These are phyloP conservation scores for Aspergillus sclerotioniger DNA, from an alignment of 495 filamentous ascomycete genomes.

Conservation along the genomic window DNA sequence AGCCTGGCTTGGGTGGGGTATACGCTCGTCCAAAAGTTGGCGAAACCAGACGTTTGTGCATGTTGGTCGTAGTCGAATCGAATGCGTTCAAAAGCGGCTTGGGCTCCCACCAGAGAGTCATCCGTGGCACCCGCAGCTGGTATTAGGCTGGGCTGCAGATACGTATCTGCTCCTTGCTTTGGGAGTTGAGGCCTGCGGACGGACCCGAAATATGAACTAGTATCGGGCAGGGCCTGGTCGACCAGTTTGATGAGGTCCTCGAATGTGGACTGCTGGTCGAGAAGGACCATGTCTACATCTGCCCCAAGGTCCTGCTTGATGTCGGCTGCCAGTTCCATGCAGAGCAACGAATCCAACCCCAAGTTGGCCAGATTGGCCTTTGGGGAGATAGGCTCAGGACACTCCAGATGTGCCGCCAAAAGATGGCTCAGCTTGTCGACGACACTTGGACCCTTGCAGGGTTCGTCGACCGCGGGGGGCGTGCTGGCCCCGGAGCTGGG, in stretches of 20 bases:
- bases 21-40: slow-evolving; percentile 24
- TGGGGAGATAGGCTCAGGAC: slow-evolving; percentile 35
- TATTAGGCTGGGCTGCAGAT: neutral
- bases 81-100: slow-evolving; percentile 9
- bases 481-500: too few species aligned
- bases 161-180: neutral
- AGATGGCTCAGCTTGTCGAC: slow-evolving; percentile 18
- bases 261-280: slow-evolving; percentile 29
- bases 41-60: slow-evolving; percentile 28
- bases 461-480: slow-evolving; percentile 14
- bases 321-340: slow-evolving; percentile 51
- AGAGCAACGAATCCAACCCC: slow-evolving; percentile 54
- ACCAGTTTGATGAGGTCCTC: slow-evolving; percentile 2
- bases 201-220: neutral
- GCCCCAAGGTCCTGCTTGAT: slow-evolving; percentile 43
- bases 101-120: neutral
- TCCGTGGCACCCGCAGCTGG: too few species aligned
- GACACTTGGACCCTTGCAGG: neutral
- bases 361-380: slow-evolving; percentile 39
- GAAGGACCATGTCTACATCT: slow-evolving; percentile 27
- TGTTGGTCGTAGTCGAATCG: slow-evolving; percentile 32
- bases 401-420: too few species aligned
- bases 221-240: neutral
- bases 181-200: too few species aligned
- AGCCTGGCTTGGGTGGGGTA: slow-evolving; percentile 26